Percentiles rank a stretch among this genome's conserved stretches.
Evolutionary conservation across 306 rosid species (phyloP).

Genomic region (Acmispon strigosus): DNA sequence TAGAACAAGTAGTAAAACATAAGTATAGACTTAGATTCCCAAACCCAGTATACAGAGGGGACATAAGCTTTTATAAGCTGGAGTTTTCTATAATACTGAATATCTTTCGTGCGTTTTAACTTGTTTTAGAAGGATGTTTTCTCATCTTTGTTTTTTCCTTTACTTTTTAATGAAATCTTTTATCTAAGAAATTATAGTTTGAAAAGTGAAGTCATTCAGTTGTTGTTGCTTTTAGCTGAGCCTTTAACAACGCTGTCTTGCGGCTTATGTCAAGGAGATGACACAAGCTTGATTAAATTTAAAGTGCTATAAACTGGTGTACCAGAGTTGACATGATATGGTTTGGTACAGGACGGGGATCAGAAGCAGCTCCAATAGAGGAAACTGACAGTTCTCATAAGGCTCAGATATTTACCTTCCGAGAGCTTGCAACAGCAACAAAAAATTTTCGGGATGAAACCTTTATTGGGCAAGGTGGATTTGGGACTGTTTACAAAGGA

Average conservation of each 20-base stretch:
- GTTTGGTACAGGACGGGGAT: constrained; percentile 13
- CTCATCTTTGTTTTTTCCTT: not conserved
- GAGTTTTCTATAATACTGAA: not conserved
- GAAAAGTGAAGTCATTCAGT: not conserved
- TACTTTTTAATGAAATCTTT: not conserved
- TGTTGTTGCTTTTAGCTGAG: not conserved
- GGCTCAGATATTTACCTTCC: constrained; percentile 40
- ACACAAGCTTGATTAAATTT: not conserved
- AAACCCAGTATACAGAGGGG: not conserved
- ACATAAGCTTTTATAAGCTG: not conserved
- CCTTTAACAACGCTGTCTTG: not conserved
- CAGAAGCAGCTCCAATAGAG: constrained; percentile 13
- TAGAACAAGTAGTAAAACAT: not conserved
- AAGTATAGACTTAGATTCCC: not conserved
- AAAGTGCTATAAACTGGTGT: not conserved
- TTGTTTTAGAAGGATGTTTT: not conserved
- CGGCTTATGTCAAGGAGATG: not conserved
- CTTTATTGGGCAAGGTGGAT: constrained; percentile 67
- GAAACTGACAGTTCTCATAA: not conserved
- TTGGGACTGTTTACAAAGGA: constrained; percentile 71
- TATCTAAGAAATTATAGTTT: not conserved
- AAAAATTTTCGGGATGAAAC: constrained; percentile 45
- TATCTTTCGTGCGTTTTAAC: not conserved
- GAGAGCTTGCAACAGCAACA: constrained; percentile 66
- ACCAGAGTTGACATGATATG: not conserved